A percentile compares a stretch with the other conserved stretches of the same genome.
Evolutionary conservation across 768 basidiomycete genomes (phyloP).

Genomic region (Glaciozyma martinii): DNA sequence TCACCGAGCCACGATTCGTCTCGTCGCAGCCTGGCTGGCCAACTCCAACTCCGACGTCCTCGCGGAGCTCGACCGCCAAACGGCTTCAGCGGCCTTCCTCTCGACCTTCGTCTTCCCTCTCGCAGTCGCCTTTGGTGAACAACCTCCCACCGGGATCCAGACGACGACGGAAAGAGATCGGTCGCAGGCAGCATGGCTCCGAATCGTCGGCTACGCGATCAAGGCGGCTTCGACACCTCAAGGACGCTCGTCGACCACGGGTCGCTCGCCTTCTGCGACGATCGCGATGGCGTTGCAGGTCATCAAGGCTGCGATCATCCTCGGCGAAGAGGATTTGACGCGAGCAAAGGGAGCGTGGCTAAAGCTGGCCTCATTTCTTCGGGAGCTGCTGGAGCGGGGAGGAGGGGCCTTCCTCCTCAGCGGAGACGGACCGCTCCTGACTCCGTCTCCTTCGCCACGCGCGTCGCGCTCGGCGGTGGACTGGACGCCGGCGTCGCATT

Average conservation of each 20-base stretch:
- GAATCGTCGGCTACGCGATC: not conserved
- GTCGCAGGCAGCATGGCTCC: not conserved
- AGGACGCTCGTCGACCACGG: not conserved
- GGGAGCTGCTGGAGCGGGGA: constrained; percentile 50
- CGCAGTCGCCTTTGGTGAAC: not conserved
- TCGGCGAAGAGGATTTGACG: constrained; percentile 56
- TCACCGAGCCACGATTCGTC: constrained; percentile 35
- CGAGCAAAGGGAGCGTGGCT: constrained; percentile 53
- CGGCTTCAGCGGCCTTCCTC: constrained; percentile 55
- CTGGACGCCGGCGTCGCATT: not conserved
- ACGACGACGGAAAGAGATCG: not conserved
- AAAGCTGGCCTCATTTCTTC: constrained; percentile 52
- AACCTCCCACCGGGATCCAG: not conserved
- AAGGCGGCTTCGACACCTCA: not conserved
- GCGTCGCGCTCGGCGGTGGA: not conserved
- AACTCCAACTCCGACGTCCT: constrained; percentile 51
- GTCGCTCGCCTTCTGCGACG: constrained; percentile 26
- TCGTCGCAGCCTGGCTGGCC: constrained; percentile 43
- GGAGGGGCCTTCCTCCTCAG: constrained; percentile 48
- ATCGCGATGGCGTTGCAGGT: constrained; percentile 54
- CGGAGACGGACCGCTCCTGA: not conserved
- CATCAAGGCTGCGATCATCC: constrained; percentile 57
- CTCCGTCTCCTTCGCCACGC: not conserved
- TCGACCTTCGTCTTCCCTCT: constrained; percentile 58
- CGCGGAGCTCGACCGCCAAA: constrained; percentile 50